A percentile compares a stretch with the other conserved stretches of the same genome.
Evolutionary conservation across 257 asterid species (phyloP).

Genomic region (Solanum tarijense): DNA sequence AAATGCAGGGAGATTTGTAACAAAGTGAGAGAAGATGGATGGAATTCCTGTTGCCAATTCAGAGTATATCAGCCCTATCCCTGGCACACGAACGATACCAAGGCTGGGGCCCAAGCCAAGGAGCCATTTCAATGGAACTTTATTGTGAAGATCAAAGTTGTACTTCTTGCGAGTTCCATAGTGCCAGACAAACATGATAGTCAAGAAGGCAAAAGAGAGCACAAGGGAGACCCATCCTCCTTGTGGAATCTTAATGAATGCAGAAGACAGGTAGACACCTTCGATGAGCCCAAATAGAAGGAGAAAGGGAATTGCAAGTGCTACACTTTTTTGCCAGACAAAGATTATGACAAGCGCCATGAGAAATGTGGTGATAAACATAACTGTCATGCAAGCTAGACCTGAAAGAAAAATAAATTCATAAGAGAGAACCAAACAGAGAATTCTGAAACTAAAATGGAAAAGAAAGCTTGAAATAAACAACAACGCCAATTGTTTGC

Average conservation of each 20-base stretch:
- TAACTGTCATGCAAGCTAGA: slow-evolving; percentile 88
- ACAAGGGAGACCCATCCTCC: slow-evolving; percentile 93
- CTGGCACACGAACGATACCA: slow-evolving; percentile 93
- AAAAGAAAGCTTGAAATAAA: background rate
- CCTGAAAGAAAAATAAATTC: slow-evolving; percentile 38
- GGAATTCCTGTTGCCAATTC: slow-evolving; percentile 93
- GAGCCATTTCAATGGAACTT: slow-evolving; percentile 85
- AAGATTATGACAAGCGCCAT: slow-evolving; percentile 79
- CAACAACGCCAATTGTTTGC: background rate
- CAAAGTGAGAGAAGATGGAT: slow-evolving; percentile 80
- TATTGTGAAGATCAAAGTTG: slow-evolving; percentile 81
- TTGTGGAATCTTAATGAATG: slow-evolving; percentile 62
- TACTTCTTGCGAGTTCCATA: slow-evolving; percentile 87
- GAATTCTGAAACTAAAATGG: background rate
- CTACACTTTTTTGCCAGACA: slow-evolving; percentile 63
- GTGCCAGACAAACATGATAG: slow-evolving; percentile 85
- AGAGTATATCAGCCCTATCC: slow-evolving; percentile 86
- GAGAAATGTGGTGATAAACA: slow-evolving; percentile 84
- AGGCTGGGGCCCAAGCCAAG: slow-evolving; percentile 87
- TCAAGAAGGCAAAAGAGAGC: slow-evolving; percentile 57
- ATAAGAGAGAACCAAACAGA: background rate
- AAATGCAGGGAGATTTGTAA: slow-evolving; percentile 93
- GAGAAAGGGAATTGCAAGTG: slow-evolving; percentile 50
- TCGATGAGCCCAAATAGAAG: slow-evolving; percentile 61
- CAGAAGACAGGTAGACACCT: slow-evolving; percentile 51